A percentile compares a stretch with the other conserved stretches of the same genome.
Evolutionary conservation across 306 rosid genomes (phyloP).

Genomic region (Leucaena leucocephala): DNA sequence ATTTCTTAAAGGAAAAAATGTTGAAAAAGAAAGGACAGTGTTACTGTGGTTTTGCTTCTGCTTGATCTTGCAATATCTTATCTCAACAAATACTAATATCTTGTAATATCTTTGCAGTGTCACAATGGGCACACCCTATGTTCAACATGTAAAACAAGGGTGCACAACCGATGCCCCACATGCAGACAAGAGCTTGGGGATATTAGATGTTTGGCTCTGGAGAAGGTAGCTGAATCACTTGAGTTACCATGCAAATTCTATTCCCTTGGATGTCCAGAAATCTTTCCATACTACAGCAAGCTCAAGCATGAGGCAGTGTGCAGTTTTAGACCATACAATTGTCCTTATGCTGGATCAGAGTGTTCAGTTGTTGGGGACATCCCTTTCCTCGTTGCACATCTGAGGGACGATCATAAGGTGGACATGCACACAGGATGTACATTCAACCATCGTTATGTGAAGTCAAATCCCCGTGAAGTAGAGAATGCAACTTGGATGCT

Average conservation of each 20-base stretch:
- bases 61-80: not conserved
- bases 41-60: not conserved
- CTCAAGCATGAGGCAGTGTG: constrained; percentile 81
- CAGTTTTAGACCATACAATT: constrained; percentile 83
- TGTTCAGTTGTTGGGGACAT: constrained; percentile 78
- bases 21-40: not conserved
- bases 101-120: constrained; percentile 59
- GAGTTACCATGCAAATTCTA: constrained; percentile 86
- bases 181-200: constrained; percentile 96
- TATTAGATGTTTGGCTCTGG: constrained; percentile 87
- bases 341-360: constrained; percentile 94
- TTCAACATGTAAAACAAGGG: constrained; percentile 89
- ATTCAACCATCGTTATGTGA: constrained; percentile 90
- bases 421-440: constrained; percentile 95
- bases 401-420: constrained; percentile 88
- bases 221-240: constrained; percentile 90
- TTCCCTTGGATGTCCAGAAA: constrained; percentile 83
- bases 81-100: not conserved
- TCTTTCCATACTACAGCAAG: constrained; percentile 86
- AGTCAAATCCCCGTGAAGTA: constrained; percentile 92
- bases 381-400: constrained; percentile 78
- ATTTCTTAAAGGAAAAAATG: not conserved
- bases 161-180: constrained; percentile 89
- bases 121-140: constrained; percentile 91
- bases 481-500: constrained; percentile 98